Evolutionary conservation across 2,329 filamentous ascomycete species (phyloP).

Genomic region (Teratosphaeriaceae sp.): DNA sequence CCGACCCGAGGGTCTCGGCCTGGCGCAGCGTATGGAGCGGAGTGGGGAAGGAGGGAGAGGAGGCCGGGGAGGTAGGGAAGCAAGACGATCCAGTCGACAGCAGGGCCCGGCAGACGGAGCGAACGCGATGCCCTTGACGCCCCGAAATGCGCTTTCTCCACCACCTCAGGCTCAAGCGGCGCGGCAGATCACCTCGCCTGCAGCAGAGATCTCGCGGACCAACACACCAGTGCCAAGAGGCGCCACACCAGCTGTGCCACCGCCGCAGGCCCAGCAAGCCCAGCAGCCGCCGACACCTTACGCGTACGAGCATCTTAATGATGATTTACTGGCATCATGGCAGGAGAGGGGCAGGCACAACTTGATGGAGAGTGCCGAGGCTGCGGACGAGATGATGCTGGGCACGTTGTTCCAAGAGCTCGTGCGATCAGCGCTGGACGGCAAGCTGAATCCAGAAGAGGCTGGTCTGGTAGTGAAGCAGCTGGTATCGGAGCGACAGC

Average conservation of each 20-base stretch:
- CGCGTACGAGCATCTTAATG: conserved; percentile 69
- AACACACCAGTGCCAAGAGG: conserved; percentile 11
- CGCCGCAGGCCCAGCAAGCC: conserved; percentile 10
- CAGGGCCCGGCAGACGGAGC: conserved; percentile 5
- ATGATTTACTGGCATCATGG: conserved; percentile 64
- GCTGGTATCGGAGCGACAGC: conserved; percentile 55
- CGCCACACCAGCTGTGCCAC: conserved; percentile 10
- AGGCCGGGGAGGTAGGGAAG: conserved; percentile 8
- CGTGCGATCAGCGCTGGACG: conserved; percentile 65
- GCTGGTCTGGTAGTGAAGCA: conserved; percentile 68
- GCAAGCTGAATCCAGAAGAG: conserved; percentile 58
- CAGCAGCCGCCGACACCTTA: conserved; percentile 38
- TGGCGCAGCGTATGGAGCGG: conserved; percentile 47
- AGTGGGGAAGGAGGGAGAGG: conserved; percentile 14
- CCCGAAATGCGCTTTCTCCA: conserved; percentile 7
- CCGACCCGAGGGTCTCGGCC: conserved; percentile 42
- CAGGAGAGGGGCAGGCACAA: conserved; percentile 57
- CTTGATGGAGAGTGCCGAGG: conserved; percentile 58
- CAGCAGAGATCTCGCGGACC: conserved; percentile 10
- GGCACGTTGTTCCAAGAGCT: conserved; percentile 79
- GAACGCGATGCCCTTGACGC: conserved; percentile 8
- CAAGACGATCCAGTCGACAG: conserved; percentile 12
- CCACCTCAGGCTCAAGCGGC: conserved; percentile 7
- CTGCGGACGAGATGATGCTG: conserved; percentile 62
- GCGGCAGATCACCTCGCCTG: conserved; percentile 6